A percentile compares a stretch with the other conserved stretches of the same genome.
Evolutionary conservation across 1,284 basidiomycete species (phyloP).

Genomic region (Neonothopanus nambi): DNA sequence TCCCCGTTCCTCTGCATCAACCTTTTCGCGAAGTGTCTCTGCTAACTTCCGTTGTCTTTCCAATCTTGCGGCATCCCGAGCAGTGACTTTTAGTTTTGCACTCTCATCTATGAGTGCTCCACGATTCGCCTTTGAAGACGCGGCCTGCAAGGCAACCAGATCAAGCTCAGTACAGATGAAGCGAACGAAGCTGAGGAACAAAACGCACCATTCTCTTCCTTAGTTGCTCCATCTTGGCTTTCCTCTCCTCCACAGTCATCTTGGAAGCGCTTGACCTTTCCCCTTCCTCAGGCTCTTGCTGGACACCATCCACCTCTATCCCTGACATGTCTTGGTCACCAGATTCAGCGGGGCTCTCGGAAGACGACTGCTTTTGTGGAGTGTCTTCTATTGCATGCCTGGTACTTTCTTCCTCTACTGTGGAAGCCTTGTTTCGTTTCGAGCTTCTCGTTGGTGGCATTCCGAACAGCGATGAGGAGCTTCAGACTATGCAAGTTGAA

Average conservation of each 20-base stretch:
- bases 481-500: too few relatives aligned
- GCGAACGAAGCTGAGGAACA: neutral
- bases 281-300: neutral
- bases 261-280: constrained; percentile 15
- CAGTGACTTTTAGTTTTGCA: constrained; percentile 71
- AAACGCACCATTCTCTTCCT: constrained; percentile 74
- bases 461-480: too few relatives aligned
- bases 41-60: constrained; percentile 89
- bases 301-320: neutral
- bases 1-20: constrained; percentile 85
- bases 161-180: constrained; percentile 3
- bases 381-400: constrained; percentile 16
- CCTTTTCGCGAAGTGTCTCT: constrained; percentile 83
- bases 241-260: constrained; percentile 70
- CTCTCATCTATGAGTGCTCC: constrained; percentile 82
- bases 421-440: constrained; percentile 15
- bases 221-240: constrained; percentile 75
- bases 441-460: constrained; percentile 23
- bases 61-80: constrained; percentile 75
- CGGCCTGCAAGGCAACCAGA: constrained; percentile 54
- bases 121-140: constrained; percentile 79
- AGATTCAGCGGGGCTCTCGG: constrained; percentile 1
- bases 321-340: constrained; percentile 5
- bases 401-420: constrained; percentile 7
- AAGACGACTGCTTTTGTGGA: constrained; percentile 15